A percentile compares a stretch with the other conserved stretches of the same genome.
phyloP scores from a whole-genome alignment of 768 basidiomycete genomes.

The Lactifluus subvellereus region DNA sequence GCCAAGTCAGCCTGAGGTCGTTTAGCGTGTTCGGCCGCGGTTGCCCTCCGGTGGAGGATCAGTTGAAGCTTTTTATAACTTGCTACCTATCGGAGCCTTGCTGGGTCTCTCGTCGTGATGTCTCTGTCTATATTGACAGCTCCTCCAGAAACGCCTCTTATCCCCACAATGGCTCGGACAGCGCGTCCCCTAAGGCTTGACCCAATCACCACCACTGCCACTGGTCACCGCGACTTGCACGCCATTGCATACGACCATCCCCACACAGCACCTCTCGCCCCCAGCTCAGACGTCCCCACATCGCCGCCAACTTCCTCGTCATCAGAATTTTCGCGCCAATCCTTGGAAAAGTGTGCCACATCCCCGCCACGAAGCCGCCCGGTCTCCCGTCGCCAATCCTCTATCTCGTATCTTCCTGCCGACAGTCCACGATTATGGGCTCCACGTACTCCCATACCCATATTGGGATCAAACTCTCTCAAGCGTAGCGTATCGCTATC shows the following conservation, averaged over 20 bases:
- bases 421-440: conserved; percentile 28
- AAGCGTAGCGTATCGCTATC: conserved; percentile 6
- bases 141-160: background rate
- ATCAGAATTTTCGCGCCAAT: conserved; percentile 24
- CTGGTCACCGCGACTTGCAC: conserved; percentile 42
- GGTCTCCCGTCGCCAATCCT: conserved; percentile 42
- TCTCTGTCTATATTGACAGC: background rate
- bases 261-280: conserved; percentile 25
- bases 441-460: conserved; percentile 11
- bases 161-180: background rate
- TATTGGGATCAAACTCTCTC: background rate
- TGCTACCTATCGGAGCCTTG: background rate
- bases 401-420: conserved; percentile 45
- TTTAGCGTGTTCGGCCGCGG: background rate
- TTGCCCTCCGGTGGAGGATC: too few species aligned
- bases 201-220: conserved; percentile 28
- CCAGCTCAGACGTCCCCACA: conserved; percentile 10
- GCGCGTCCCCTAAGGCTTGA: background rate
- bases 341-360: conserved; percentile 19
- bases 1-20: background rate
- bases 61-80: too few species aligned
- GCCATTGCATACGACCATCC: conserved; percentile 31
- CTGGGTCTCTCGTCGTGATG: background rate
- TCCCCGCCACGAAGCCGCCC: conserved; percentile 25
- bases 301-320: conserved; percentile 28